Evolutionary conservation across 2,329 filamentous ascomycete genomes (phyloP), one percentile per base, ranked within the genome.

Genomic region (Colletotrichum sp.): DNA sequence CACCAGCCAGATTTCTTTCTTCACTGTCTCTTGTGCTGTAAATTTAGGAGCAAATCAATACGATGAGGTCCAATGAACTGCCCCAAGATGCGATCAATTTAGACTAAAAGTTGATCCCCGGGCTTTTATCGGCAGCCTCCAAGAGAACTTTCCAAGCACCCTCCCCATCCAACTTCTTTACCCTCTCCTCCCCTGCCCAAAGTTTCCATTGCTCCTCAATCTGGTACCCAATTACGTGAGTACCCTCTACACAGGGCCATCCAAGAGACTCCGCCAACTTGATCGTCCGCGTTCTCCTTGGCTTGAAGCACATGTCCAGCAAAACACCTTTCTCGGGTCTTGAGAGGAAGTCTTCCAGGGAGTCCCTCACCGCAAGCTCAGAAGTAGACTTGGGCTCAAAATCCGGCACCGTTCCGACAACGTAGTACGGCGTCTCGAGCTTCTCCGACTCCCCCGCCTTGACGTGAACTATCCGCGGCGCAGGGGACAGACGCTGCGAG

Each of bases 221-320:
- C 79, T 88, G 85, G 77, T 85, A 82, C 2, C 84, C 85, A 73
- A 87, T 87, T 10, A 88, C 81, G 44, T 83, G 80, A 0, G 83
- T 86, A 0, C 86, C 87, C 75, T 87, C 85, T 0, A 87, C 83
- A 1, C 78, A 81, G 13, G 75, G 78, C 86, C 86, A 88, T 2
- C 81, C 81, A 18, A 79, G 64, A 10, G 59, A 72, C 73, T 83
- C 78, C 1, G 81, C 85, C 24, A 83, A 71, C 78, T 83, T 84
- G 49, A 86, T 80, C 75, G 80, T 83, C 63, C 85, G 79, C 5
- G 85, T 87, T 8, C 80, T 79, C 16, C 83, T 77, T 2, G 85
- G 85, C 77, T 87, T 86, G 79, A 85, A 87, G 76, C 86, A 87
- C 84, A 87, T 86, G 36, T 87, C 85, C 44, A 87, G 74, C 71